Evolutionary conservation across 164 flowering plant species (phyloP), one percentile per base, ranked within the genome.

Genomic region (Euptelea pleiosperma): DNA sequence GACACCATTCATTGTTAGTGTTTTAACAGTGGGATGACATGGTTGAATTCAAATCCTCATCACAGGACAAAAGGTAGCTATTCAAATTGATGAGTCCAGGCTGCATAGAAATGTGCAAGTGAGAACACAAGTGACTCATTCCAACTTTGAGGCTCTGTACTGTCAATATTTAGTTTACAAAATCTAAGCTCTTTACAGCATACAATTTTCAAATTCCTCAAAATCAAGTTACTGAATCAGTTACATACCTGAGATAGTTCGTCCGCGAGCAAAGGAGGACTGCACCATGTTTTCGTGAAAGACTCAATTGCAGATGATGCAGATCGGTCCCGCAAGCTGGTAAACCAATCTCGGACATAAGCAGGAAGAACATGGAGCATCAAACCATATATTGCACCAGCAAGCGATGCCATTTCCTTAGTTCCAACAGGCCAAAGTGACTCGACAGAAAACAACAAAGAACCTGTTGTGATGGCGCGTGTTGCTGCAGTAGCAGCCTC

Each of bases 361-460:
- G 97, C 96, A 57, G 99, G 99, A 49, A 94, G 96, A 68, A 80
- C 64, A 57, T 80, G 70, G 60, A 94, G 88, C 96, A 91, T 86
- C 75, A 84, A 53, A 48, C 96, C 97, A 70, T 73, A 94, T 52
- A 89, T 56, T 52, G 96, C 93, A 70, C 93, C 93, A 69, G 95
- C 83, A 74, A 94, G 78, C 1, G 86, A 70, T 56, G 97, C 80
- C 83, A 94, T 67, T 64, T 72, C 75, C 64, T 67, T 70, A 24
- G 77, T 67, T 45, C 71, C 80, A 64, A 81, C 61, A 43, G 95
- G 93, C 91, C 95, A 89, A 63, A 94, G 89, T 16, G 78, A 74
- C 69, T 91, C 84, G 33, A 86, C 73, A 34, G 79, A 53, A 68
- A 72, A 83, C 61, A 79, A 57, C 28, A 82, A 31, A 43, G 96